Evolutionary conservation across 2,329 filamentous ascomycete species (phyloP), one percentile per base, ranked within the genome.

Genomic region (Simplicillium sp.): DNA sequence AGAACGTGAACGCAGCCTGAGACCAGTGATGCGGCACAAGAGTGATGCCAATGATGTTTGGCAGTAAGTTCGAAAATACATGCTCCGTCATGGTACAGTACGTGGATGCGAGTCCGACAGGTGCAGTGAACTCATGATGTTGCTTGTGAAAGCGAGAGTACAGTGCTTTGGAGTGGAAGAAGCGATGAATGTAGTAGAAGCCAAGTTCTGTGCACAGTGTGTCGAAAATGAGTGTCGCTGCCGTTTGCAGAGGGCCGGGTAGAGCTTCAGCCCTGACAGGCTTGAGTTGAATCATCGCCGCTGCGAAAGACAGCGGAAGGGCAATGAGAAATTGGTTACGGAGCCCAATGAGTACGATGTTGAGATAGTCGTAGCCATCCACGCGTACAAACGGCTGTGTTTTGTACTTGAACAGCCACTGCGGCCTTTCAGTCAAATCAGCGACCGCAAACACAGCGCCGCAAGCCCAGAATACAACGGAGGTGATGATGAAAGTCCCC

Each of bases 11-110:
- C 25, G 42, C 36, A 20, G 32, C 36, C 40, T 48, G 46, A 3
- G 44, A 44, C 46, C 44, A 47, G 37, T 48, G 46, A 32, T 48
- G 46, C 3, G 42, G 40, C 2, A 48, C 41, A 4, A 47, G 11
- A 3, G 45, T 1, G 3, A 37, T 36, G 13, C 43, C 46, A n/a
- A 73, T 48, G 2, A 58, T 58, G 11, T 73, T 62, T 1, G 71
- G 70, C 29, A 73, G 47, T 6, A 64, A 58, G 47, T 73, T 73
- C 11, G 69, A 66, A 13, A 71, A 44, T 3, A 74, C 45, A 48
- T 73, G 68, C 51, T 75, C 71, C 29, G 68, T 46, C 1, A 69
- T 67, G 46, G 72, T 70, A 1, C 68, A 68, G 45, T 71, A 75
- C 44, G 73, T 67, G 2, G 70, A 64, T 0, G 71, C 63, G 3